Conservation (phyloP, 177 flowering plant species). For the Vitis hybrid region DNA sequence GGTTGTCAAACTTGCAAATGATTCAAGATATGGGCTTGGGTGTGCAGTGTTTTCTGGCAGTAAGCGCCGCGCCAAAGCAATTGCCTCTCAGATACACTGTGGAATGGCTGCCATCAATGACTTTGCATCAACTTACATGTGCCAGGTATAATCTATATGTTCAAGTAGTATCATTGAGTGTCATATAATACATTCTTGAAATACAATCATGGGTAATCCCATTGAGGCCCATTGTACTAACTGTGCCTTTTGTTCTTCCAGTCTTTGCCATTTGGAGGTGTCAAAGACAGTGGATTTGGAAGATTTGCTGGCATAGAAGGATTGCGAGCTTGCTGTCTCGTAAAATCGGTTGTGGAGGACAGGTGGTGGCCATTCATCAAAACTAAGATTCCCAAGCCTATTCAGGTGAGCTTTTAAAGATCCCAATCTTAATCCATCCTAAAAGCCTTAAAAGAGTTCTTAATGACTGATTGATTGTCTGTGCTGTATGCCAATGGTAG, state of each 20-base stretch:
- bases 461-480: slow-evolving; percentile 1
- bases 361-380: slow-evolving; percentile 93
- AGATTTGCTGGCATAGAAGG: slow-evolving; percentile 97
- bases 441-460: background rate
- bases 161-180: background rate
- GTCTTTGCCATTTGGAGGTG: slow-evolving; percentile 99
- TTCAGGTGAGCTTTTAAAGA: slow-evolving; percentile 52
- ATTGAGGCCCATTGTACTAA: background rate
- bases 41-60: slow-evolving; percentile 97
- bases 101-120: slow-evolving; percentile 95
- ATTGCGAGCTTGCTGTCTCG: slow-evolving; percentile 90
- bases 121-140: slow-evolving; percentile 91
- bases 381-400: slow-evolving; percentile 90
- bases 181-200: too few species aligned
- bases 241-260: slow-evolving; percentile 27
- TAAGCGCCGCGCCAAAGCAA: slow-evolving; percentile 67
- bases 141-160: slow-evolving; percentile 59
- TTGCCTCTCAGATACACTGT: slow-evolving; percentile 82
- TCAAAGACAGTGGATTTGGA: slow-evolving; percentile 94
- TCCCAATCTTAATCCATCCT: background rate
- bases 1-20: slow-evolving; percentile 81
- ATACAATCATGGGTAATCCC: too few species aligned
- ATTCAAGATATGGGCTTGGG: slow-evolving; percentile 86
- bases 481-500: slow-evolving; percentile 25
- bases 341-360: slow-evolving; percentile 95